Percentiles rank a stretch among this genome's conserved stretches.
Evolutionary conservation across 164 flowering plant species (phyloP).

Genomic region (Annona cherimola): DNA sequence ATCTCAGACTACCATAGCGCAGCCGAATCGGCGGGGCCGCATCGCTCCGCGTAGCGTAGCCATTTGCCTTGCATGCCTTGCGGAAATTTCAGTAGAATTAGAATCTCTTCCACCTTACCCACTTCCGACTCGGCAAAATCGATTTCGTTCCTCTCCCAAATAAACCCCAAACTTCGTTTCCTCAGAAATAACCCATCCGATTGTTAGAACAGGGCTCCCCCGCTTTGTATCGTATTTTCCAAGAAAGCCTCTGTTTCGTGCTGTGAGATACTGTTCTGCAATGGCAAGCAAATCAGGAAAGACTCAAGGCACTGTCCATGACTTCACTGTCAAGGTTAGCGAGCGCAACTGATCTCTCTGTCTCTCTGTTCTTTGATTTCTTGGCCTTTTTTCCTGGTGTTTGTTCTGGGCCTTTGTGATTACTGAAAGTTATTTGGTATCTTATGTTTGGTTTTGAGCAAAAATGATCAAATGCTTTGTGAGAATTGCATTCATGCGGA

Average conservation of each 20-base stretch:
- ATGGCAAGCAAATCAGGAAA: slow-evolving; percentile 41
- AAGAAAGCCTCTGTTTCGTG: neutral
- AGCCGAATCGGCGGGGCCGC: neutral
- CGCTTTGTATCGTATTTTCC: slow-evolving; percentile 3
- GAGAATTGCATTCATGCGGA: neutral
- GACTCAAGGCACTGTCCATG: slow-evolving; percentile 27
- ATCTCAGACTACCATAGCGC: neutral
- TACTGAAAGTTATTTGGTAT: neutral
- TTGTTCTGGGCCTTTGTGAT: neutral
- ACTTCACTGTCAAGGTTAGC: slow-evolving; percentile 60
- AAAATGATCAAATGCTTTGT: neutral
- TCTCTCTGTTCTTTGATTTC: neutral
- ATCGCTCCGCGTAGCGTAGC: too few species aligned
- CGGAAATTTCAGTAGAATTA: neutral
- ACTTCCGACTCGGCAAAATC: neutral
- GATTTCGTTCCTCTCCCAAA: neutral
- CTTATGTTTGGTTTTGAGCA: neutral
- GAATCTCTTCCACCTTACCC: neutral
- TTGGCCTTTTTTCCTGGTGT: neutral
- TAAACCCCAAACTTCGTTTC: neutral
- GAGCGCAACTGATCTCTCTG: neutral
- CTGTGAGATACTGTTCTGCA: slow-evolving; percentile 13
- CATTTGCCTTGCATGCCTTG: neutral
- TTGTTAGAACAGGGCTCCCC: neutral
- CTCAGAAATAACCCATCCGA: slow-evolving; percentile 2